Evolutionary conservation across 2,329 filamentous ascomycete species (phyloP).

Genomic region (Arthrobotrys sphaeroides): DNA sequence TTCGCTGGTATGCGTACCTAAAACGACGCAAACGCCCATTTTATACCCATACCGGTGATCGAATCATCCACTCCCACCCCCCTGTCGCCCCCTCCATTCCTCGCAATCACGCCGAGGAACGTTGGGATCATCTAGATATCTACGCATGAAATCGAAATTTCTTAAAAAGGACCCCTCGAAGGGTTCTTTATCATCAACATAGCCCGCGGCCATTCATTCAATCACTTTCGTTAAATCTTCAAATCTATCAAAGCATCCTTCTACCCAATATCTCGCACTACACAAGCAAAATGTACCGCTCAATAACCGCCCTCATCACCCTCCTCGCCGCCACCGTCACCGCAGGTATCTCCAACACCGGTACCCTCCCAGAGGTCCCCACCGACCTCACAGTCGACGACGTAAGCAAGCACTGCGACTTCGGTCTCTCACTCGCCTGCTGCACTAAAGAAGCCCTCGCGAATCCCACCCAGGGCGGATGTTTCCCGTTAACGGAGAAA

Average conservation of each 20-base stretch:
- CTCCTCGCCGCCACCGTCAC: neutral
- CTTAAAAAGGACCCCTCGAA: no score
- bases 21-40: neutral
- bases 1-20: neutral
- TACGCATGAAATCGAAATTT: no score
- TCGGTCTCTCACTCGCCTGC: neutral
- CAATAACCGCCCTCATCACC: neutral
- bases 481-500: neutral
- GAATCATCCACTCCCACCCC: neutral
- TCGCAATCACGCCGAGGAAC: neutral
- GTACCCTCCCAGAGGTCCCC: neutral
- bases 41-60: neutral
- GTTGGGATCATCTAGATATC: no score
- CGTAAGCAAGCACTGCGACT: neutral
- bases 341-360: no score
- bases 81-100: neutral
- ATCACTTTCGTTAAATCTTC: no score
- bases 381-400: neutral
- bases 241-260: no score
- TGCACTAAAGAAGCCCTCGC: neutral
- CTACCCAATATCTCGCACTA: neutral
- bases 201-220: no score
- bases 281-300: conserved; percentile 1
- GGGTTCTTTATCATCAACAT: no score
- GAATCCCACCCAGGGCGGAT: neutral